These are phyloP conservation scores for Melampsora americana DNA, from an alignment of 1,284 basidiomycete genomes.

Conservation along the genomic window DNA sequence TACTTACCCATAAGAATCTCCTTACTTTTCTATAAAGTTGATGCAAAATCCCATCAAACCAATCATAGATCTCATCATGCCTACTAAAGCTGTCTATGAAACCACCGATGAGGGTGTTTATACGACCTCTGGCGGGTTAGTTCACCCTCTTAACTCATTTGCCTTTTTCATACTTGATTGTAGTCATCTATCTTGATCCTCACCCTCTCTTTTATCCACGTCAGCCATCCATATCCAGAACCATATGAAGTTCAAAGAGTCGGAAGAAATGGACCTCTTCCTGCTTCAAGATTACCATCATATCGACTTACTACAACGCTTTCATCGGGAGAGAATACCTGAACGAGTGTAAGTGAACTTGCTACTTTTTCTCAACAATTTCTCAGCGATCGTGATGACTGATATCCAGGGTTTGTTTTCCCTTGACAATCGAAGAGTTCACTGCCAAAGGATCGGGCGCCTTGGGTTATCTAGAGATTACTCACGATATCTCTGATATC, in stretches of 20 bases:
- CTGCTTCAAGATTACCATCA: constrained; percentile 64
- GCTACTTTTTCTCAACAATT: no score
- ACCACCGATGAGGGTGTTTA: constrained; percentile 20
- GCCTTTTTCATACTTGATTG: neutral
- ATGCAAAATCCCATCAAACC: no score
- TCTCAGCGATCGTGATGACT: no score
- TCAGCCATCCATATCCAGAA: constrained; percentile 38
- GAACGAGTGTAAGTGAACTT: constrained; percentile 47
- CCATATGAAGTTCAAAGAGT: constrained; percentile 62
- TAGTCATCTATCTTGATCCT: neutral
- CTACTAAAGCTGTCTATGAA: constrained; percentile 11
- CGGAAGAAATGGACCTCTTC: constrained; percentile 71
- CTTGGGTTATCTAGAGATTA: constrained; percentile 53
- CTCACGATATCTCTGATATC: constrained; percentile 75
- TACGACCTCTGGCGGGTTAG: constrained; percentile 42
- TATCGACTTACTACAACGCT: constrained; percentile 41
- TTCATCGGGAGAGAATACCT: constrained; percentile 52
- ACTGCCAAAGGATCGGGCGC: constrained; percentile 43
- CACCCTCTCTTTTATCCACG: neutral
- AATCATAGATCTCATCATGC: constrained; percentile 9
- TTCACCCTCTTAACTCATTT: neutral
- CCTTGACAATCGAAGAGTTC: constrained; percentile 1
- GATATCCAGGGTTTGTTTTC: no score
- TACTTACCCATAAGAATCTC: no score
- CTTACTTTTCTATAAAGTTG: no score